Evolutionary conservation across 495 filamentous ascomycete genomes (phyloP), one percentile per base, ranked within the genome.

Genomic region (Annulohypoxylon moriforme): DNA sequence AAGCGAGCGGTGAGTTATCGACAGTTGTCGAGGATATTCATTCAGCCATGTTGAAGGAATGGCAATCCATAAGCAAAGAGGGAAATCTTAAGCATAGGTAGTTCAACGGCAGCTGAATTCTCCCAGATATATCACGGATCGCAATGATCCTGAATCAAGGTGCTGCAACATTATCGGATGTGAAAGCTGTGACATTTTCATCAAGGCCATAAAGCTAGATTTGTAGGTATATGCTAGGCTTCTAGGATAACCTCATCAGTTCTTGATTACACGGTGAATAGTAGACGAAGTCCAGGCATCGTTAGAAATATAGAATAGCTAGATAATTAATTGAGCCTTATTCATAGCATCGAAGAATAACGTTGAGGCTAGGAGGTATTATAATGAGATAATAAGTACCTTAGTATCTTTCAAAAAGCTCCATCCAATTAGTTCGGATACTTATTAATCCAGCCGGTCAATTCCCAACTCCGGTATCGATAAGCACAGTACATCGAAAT

Each of bases 391-490:
- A 36, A 44, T 9, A 44, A 44, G 40, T 18, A 18, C 5, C 40
- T 44, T 9, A 20, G 40, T 44, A 18, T 18, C 33, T 36, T 11
- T 16, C n/a, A 16, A 16, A 42, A n/a, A 18, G 40, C 4, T 3
- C 18, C 7, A 25, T 25, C 13, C 46, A 25, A 53, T 29, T 1
- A 27, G 4, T 2, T 18, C 34, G 66, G 65, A 44, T 47, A 1
- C 47, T 27, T 14, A 5, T 38, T 55, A 55, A 18, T 61, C 57
- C 57, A n/a, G 14, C 0, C 16, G 7, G 20, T 7, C 4, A 1
- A 31, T 20, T 9, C 25, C 4, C 38, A 49, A 16, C 25, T 2
- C 34, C 24, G 13, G 36, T 65, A 65, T 65, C 62, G 62, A 65
- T 65, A 65, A 18, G 60, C 8, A 24, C 27, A 18, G 24, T 52